Base-by-base conservation (phyloP, 2,329 filamentous ascomycete genomes). In the Lecanicillium sp. region DNA sequence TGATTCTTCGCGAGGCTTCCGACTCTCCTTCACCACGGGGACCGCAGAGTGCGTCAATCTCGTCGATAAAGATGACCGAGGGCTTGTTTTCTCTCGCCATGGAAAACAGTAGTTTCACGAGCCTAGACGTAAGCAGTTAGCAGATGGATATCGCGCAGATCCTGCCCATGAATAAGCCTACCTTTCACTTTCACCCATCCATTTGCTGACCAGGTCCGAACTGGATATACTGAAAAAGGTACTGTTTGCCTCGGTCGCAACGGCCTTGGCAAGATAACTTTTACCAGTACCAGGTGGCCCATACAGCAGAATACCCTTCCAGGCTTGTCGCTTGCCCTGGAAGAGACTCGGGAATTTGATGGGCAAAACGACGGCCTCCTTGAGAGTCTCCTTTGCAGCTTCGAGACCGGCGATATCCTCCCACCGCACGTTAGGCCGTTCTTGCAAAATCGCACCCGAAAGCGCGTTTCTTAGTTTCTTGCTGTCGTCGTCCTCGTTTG, bases 121-220 rank as follows among this genome's bases (percentile, higher is more conserved):
- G 78, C 61, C 90, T 94, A 60, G 40, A 19, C 7, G 38, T 5
- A 15, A 14, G 27, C 5, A 4, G 52, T 65, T 53, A 66, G 59
- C 38, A 32, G 30, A 21, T 6, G 6, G 21, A 35, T 19, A 33
- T 7, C 19, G 5, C 20, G 10, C 24, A 54, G 14, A 2, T 24
- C 26, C 12, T 21, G 15, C 14, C 14, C 39, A 27, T 17, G 15
- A 41, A 7, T 15, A 4, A 29, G 26, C 63, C 52, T 72, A 94
- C 88, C 90, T 82, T 81, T 98, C 93, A 75, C 87, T 94, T 70
- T 98, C 93, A 72, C 93, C 93, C 93, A 98, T 98, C 93, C 93
- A 98, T 66, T 98, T 98, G 67, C 89, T 95, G 52, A 98, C 93
- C 67, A 98, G 68, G 65, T 98, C 93, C 63, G 89, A 95, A 75